Conservation (phyloP, 108 stramenopile genomes). For the Chaetoceros muelleri region DNA sequence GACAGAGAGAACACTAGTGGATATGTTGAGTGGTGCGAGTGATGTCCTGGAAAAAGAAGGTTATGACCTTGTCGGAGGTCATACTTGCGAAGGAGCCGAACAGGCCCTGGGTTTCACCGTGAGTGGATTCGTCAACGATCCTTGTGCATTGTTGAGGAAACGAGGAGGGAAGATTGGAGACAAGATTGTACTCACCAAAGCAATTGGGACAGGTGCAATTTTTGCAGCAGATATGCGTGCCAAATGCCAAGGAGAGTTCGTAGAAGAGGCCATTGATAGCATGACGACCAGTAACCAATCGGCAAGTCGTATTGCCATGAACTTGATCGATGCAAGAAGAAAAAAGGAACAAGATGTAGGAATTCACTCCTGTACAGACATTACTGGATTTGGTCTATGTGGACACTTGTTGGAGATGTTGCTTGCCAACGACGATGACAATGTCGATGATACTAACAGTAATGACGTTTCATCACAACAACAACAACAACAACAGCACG, state of each 20-base stretch:
- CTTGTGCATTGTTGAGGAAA: slow-evolving; percentile 19
- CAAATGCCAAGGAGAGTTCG: slow-evolving; percentile 12
- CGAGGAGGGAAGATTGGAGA: slow-evolving; percentile 26
- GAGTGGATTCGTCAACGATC: slow-evolving; percentile 18
- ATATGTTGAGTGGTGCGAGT: slow-evolving; percentile 39
- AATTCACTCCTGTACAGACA: slow-evolving; percentile 32
- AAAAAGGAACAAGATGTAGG: slow-evolving; percentile 32
- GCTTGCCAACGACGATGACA: slow-evolving; percentile 6
- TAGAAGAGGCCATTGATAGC: slow-evolving; percentile 8
- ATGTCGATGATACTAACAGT: too few relatives aligned
- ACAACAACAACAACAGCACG: not conserved
- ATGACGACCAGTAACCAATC: slow-evolving; percentile 11
- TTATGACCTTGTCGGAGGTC: slow-evolving; percentile 50
- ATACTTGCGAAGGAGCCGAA: slow-evolving; percentile 58
- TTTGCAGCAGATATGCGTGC: slow-evolving; percentile 55
- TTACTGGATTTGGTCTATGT: slow-evolving; percentile 57
- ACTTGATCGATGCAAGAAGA: slow-evolving; percentile 36
- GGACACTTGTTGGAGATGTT: slow-evolving; percentile 61
- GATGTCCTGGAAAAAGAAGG: slow-evolving; percentile 25
- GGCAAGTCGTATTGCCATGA: slow-evolving; percentile 13
- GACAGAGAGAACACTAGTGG: slow-evolving; percentile 27
- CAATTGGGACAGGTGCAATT: slow-evolving; percentile 51
- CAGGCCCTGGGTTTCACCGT: slow-evolving; percentile 40
- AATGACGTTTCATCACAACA: too few relatives aligned
- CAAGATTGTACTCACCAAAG: slow-evolving; percentile 44